Percentiles rank a stretch among this genome's conserved stretches.
Evolutionary conservation across 2,329 filamentous ascomycete genomes (phyloP).

Genomic region (Aspergillus sp.): DNA sequence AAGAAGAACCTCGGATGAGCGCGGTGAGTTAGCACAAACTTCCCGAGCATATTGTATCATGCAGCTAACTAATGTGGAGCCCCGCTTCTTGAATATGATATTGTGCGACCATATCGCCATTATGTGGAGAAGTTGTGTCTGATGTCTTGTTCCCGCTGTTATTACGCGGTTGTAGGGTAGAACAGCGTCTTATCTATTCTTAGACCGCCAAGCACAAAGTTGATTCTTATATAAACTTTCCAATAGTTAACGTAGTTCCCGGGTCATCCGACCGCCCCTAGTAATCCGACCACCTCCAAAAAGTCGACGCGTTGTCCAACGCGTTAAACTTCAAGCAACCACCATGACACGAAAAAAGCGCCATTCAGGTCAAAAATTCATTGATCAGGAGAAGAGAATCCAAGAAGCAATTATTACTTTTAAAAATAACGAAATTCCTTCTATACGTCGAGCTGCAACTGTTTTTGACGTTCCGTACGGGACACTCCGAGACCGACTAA

Average conservation of each 20-base stretch:
- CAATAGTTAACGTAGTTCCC: too few relatives aligned
- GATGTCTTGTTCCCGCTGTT: not conserved
- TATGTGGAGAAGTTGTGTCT: not conserved
- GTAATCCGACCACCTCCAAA: too few relatives aligned
- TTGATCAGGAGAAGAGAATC: conserved; percentile 1
- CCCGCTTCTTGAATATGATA: not conserved
- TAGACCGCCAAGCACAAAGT: not conserved
- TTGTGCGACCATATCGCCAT: not conserved
- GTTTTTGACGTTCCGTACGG: too few relatives aligned
- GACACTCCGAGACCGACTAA: too few relatives aligned
- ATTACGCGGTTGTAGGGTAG: not conserved
- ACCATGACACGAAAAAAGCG: conserved; percentile 5
- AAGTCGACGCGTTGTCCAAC: not conserved
- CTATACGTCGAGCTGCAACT: too few relatives aligned
- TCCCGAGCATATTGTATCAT: not conserved
- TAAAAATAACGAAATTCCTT: too few relatives aligned
- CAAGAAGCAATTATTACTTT: not conserved
- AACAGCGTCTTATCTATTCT: not conserved
- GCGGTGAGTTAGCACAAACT: not conserved
- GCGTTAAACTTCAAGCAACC: not conserved
- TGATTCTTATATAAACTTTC: too few relatives aligned
- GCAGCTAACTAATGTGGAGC: not conserved
- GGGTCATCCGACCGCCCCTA: too few relatives aligned
- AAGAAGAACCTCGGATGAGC: not conserved
- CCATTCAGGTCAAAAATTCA: not conserved